Evolutionary conservation across 495 filamentous ascomycete species (phyloP).

Genomic region (Pseudotulostoma volvatum): DNA sequence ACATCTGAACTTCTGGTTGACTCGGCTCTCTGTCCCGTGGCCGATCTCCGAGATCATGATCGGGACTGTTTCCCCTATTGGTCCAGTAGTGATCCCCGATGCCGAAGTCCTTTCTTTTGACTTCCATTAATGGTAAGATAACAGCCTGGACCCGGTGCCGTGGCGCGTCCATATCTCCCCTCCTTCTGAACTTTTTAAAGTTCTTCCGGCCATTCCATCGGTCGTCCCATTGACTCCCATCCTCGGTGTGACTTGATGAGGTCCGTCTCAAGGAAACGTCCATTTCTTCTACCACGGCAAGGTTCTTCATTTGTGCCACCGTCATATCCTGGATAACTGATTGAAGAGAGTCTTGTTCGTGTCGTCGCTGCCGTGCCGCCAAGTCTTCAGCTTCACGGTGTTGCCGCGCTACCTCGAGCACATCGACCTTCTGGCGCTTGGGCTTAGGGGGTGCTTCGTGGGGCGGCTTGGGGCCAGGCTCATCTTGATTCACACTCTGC

Average conservation of each 20-base stretch:
- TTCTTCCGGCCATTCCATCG: slow-evolving; percentile 93
- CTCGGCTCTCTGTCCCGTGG: neutral
- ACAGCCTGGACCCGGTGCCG: slow-evolving; percentile 38
- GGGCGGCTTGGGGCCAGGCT: slow-evolving; percentile 5
- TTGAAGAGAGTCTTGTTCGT: slow-evolving; percentile 39
- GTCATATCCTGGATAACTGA: slow-evolving; percentile 41
- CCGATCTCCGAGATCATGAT: neutral
- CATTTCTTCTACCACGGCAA: slow-evolving; percentile 72
- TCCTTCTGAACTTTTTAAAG: slow-evolving; percentile 77
- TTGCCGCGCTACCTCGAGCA: slow-evolving; percentile 50
- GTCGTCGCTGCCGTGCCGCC: slow-evolving; percentile 22
- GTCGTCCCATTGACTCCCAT: slow-evolving; percentile 64
- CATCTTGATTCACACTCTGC: slow-evolving; percentile 4
- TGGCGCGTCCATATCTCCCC: slow-evolving; percentile 29
- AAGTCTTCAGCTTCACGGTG: slow-evolving; percentile 56
- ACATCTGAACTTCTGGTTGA: neutral
- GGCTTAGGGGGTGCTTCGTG: slow-evolving; percentile 16
- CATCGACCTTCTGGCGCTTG: slow-evolving; percentile 44
- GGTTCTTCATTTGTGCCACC: slow-evolving; percentile 51
- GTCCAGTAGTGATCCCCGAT: slow-evolving; percentile 75
- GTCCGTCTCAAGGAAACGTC: slow-evolving; percentile 30
- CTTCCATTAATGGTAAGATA: slow-evolving; percentile 67
- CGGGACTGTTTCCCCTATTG: slow-evolving; percentile 9
- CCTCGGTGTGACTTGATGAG: slow-evolving; percentile 7
- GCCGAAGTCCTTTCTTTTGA: slow-evolving; percentile 60